A percentile compares a stretch with the other conserved stretches of the same genome.
Evolutionary conservation across 164 flowering plant genomes (phyloP).

Genomic region (Tetracentron sinense): DNA sequence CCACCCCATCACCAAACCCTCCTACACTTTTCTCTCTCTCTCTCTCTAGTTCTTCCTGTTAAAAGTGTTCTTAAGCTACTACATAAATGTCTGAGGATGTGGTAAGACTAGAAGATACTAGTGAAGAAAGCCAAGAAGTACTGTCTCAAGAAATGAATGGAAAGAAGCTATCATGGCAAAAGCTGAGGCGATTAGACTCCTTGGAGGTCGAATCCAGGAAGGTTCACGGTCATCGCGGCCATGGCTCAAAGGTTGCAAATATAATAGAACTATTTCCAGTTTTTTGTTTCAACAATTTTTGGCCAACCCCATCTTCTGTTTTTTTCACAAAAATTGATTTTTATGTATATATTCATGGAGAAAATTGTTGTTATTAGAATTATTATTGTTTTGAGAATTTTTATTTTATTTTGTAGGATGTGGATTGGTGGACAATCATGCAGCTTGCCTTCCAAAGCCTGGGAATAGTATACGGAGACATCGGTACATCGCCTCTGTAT

Average conservation of each 20-base stretch:
- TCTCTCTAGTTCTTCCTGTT: no score
- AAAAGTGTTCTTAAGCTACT: no score
- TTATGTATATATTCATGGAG: background rate
- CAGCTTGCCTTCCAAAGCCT: slow-evolving; percentile 71
- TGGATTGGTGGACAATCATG: slow-evolving; percentile 45
- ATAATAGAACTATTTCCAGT: no score
- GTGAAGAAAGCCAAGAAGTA: slow-evolving; percentile 6
- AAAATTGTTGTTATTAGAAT: background rate
- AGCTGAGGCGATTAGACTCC: slow-evolving; percentile 34
- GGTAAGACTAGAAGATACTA: background rate
- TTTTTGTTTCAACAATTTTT: background rate
- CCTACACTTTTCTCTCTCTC: no score
- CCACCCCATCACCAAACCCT: no score
- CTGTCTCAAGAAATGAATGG: slow-evolving; percentile 5
- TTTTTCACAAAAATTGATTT: background rate
- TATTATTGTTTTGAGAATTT: no score
- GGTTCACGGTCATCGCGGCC: slow-evolving; percentile 14
- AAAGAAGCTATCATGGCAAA: slow-evolving; percentile 19
- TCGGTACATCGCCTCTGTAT: slow-evolving; percentile 80
- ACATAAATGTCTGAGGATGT: background rate
- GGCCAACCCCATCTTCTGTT: background rate
- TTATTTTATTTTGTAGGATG: slow-evolving; percentile 9
- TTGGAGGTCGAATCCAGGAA: slow-evolving; percentile 37
- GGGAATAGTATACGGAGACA: slow-evolving; percentile 76
- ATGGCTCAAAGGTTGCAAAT: slow-evolving; percentile 22